Conservation (phyloP, 805 yeast genomes). For the Spathaspora passalidarum region DNA sequence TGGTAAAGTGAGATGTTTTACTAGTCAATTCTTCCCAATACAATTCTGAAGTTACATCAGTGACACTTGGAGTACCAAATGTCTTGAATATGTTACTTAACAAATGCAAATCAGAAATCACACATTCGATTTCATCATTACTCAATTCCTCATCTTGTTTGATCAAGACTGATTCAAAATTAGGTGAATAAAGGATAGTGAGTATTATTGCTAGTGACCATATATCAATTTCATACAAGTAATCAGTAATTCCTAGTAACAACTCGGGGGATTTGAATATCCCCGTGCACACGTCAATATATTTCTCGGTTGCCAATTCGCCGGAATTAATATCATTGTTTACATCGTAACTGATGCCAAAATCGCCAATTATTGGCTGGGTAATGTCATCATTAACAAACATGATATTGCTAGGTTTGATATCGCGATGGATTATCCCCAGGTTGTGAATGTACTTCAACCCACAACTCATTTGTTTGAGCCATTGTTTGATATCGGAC, state of each 20-base stretch:
- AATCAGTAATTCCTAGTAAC: conserved; percentile 55
- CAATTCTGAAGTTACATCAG: conserved; percentile 4
- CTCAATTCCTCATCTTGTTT: conserved; percentile 17
- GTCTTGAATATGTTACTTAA: conserved; percentile 50
- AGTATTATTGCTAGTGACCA: conserved; percentile 71
- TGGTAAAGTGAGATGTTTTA: conserved; percentile 25
- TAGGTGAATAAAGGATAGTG: conserved; percentile 44
- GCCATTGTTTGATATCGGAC: conserved; percentile 1
- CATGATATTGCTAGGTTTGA: conserved; percentile 37
- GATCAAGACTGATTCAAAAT: conserved; percentile 28
- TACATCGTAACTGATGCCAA: conserved; percentile 50
- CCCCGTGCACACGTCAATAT: conserved; percentile 64
- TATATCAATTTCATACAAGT: conserved; percentile 57
- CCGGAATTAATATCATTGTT: background rate
- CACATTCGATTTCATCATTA: conserved; percentile 31
- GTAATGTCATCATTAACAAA: conserved; percentile 16
- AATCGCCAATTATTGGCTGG: conserved; percentile 51
- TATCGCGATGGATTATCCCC: conserved; percentile 40
- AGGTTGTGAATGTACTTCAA: conserved; percentile 27
- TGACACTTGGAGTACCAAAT: conserved; percentile 60
- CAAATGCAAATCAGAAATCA: conserved; percentile 56
- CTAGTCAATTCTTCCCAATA: conserved; percentile 37
- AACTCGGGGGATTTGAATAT: conserved; percentile 74
- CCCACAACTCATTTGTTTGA: conserved; percentile 17
- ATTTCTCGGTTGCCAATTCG: conserved; percentile 38